phyloP scores from a whole-genome alignment of 2,329 filamentous ascomycete species.

The Biscogniauxia marginata region DNA sequence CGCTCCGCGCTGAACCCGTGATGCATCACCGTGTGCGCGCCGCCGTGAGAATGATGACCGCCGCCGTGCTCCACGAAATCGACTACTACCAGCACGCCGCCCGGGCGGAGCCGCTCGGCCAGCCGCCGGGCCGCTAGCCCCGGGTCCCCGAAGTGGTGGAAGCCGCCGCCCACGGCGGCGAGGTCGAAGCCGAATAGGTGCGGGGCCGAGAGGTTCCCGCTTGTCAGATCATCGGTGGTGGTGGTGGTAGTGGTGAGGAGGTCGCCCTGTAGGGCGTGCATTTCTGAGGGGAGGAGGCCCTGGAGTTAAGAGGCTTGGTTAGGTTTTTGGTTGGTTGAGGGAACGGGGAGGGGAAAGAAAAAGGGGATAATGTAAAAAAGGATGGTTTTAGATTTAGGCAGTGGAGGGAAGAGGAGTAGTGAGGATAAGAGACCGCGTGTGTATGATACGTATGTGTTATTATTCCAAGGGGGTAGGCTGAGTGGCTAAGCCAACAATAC shows the following conservation, averaged over 20 bases:
- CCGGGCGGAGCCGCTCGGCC: conserved; percentile 59
- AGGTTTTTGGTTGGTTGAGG: background rate
- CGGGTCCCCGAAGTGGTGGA: conserved; percentile 69
- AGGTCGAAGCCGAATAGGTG: conserved; percentile 71
- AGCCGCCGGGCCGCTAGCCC: conserved; percentile 57
- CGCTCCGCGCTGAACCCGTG: conserved; percentile 63
- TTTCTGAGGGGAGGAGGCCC: conserved; percentile 51
- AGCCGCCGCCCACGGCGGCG: conserved; percentile 59
- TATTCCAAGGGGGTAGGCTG: too few relatives aligned
- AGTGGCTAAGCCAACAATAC: too few relatives aligned
- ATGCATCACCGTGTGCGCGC: conserved; percentile 56
- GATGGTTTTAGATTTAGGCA: too few relatives aligned
- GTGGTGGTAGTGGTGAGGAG: conserved; percentile 52
- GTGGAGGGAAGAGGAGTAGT: too few relatives aligned
- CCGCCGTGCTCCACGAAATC: conserved; percentile 62
- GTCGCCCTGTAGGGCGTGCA: conserved; percentile 58
- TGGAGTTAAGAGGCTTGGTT: conserved; percentile 20
- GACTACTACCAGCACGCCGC: conserved; percentile 65
- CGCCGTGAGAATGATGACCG: conserved; percentile 24
- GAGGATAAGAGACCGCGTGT: too few relatives aligned
- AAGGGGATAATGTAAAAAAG: background rate
- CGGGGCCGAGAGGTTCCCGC: conserved; percentile 56
- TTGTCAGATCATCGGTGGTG: too few relatives aligned
- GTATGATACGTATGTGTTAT: too few relatives aligned
- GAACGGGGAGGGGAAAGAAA: background rate